Conservation (phyloP, 805 yeast genomes). For the Yamadazyma ubonensis region DNA sequence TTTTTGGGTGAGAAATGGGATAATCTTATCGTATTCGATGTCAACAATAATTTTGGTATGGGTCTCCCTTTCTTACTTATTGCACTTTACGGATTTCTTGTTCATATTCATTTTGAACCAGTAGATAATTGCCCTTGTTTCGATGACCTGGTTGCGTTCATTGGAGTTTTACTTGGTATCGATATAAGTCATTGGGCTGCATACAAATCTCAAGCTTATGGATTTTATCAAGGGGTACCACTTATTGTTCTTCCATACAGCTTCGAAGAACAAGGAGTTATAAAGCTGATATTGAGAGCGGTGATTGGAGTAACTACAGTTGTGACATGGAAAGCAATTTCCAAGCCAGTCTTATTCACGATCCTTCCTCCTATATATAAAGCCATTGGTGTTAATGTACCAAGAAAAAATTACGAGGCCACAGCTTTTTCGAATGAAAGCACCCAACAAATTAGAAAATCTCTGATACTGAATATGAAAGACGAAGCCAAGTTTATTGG, state of each 20-base stretch:
- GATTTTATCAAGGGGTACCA: slow-evolving; percentile 18
- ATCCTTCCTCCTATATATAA: slow-evolving; percentile 61
- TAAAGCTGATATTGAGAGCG: slow-evolving; percentile 47
- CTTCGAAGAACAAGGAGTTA: slow-evolving; percentile 41
- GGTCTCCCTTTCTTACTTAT: slow-evolving; percentile 38
- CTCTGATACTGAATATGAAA: slow-evolving; percentile 38
- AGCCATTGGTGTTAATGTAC: slow-evolving; percentile 36
- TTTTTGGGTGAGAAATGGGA: slow-evolving; percentile 47
- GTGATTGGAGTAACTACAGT: slow-evolving; percentile 62
- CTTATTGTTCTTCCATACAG: slow-evolving; percentile 44
- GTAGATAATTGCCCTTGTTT: slow-evolving; percentile 95
- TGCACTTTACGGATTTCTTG: slow-evolving; percentile 45
- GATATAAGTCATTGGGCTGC: slow-evolving; percentile 60
- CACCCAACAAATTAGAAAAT: slow-evolving; percentile 36
- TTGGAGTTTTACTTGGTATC: slow-evolving; percentile 81
- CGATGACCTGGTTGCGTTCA: slow-evolving; percentile 90
- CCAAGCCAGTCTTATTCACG: slow-evolving; percentile 64
- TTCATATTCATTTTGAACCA: slow-evolving; percentile 77
- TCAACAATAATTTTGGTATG: slow-evolving; percentile 19
- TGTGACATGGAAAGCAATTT: slow-evolving; percentile 67
- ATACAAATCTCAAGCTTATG: slow-evolving; percentile 29
- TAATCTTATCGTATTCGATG: slow-evolving; percentile 31
- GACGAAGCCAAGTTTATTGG: slow-evolving; percentile 20
- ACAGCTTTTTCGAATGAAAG: slow-evolving; percentile 36
- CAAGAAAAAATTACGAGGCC: slow-evolving; percentile 36